Percentiles rank a stretch among this genome's conserved stretches.
Conservation (phyloP, 352 stramenopile species). For the Globisporangium spinosum region DNA sequence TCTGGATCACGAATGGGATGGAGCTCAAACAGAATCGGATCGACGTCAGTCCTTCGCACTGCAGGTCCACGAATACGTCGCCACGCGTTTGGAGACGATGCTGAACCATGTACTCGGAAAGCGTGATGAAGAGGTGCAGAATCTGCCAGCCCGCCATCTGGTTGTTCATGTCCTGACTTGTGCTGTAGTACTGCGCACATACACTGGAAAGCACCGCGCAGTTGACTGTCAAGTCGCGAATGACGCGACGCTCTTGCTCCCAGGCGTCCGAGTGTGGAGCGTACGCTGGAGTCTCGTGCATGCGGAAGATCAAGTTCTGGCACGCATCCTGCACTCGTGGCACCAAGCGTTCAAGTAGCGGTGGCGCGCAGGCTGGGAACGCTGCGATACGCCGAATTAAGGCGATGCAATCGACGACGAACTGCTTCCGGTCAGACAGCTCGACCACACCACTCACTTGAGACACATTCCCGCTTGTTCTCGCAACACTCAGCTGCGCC, state of each 20-base stretch:
- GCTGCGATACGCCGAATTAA: conserved; percentile 65
- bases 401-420: conserved; percentile 69
- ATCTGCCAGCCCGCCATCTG: conserved; percentile 68
- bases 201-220: conserved; percentile 61
- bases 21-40: conserved; percentile 57
- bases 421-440: conserved; percentile 65
- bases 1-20: conserved; percentile 57
- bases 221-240: conserved; percentile 60
- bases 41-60: conserved; percentile 64
- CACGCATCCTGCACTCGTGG: conserved; percentile 41
- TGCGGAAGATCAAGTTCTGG: conserved; percentile 40
- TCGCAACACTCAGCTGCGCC: conserved; percentile 51
- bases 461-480: conserved; percentile 30
- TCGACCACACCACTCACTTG: conserved; percentile 33
- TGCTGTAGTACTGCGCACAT: conserved; percentile 55
- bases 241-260: conserved; percentile 40
- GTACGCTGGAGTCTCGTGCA: conserved; percentile 44
- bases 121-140: conserved; percentile 56
- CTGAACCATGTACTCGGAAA: conserved; percentile 57
- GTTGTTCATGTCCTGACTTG: conserved; percentile 45
- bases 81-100: conserved; percentile 57
- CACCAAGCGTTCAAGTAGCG: conserved; percentile 46
- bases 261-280: conserved; percentile 38
- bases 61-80: conserved; percentile 47
- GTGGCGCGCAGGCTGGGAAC: conserved; percentile 49